These are phyloP conservation scores for Dichotomocladium elegans DNA, from an alignment of 371 early-diverging fungal species.

Conservation along the genomic window DNA sequence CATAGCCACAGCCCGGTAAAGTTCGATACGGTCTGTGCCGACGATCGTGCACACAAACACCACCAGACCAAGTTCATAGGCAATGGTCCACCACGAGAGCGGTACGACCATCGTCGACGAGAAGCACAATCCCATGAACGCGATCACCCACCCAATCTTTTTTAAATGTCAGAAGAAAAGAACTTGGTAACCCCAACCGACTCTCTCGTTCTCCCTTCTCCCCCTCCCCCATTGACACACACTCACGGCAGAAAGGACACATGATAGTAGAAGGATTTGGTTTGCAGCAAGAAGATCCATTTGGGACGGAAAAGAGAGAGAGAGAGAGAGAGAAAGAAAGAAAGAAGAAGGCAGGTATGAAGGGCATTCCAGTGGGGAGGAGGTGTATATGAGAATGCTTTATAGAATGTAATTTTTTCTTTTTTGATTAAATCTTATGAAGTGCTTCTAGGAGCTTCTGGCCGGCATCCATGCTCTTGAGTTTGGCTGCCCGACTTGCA, in stretches of 20 bases:
- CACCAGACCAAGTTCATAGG: constrained; percentile 22
- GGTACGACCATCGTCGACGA: constrained; percentile 11
- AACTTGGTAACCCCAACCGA: too few species aligned
- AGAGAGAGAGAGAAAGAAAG: constrained; percentile 1
- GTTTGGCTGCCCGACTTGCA: constrained; percentile 35
- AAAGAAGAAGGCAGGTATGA: too few species aligned
- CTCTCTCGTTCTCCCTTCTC: too few species aligned
- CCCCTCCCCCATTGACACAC: neutral
- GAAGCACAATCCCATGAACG: constrained; percentile 37
- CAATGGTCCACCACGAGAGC: constrained; percentile 36
- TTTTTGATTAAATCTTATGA: constrained; percentile 19
- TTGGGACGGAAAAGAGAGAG: neutral
- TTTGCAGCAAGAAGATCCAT: constrained; percentile 6
- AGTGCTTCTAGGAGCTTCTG: constrained; percentile 35
- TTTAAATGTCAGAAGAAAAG: neutral
- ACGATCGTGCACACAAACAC: constrained; percentile 19
- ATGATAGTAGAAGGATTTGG: neutral
- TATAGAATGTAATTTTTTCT: too few species aligned
- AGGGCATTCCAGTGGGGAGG: too few species aligned
- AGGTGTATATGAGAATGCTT: too few species aligned
- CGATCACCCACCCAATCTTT: constrained; percentile 37
- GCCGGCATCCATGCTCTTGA: constrained; percentile 28
- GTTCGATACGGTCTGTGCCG: constrained; percentile 14
- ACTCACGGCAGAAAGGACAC: constrained; percentile 4
- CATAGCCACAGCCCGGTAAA: constrained; percentile 26